Conservation (phyloP, 2,329 filamentous ascomycete genomes). For the Pestalotiopsis fici region DNA sequence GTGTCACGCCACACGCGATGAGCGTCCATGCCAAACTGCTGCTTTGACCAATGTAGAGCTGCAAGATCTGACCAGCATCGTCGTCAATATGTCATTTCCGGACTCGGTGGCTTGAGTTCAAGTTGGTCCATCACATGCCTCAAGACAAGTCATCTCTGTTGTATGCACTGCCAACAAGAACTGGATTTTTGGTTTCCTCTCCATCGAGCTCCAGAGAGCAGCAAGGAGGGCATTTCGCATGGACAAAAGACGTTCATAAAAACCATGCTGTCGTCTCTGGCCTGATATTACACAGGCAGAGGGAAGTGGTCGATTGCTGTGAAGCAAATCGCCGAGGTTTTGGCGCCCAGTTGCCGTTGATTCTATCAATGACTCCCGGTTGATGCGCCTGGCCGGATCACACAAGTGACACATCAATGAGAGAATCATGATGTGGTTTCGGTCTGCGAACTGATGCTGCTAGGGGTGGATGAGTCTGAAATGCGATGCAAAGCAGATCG, state of each 20-base stretch:
- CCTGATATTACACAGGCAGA: conserved; percentile 43
- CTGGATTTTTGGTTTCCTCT: conserved; percentile 91
- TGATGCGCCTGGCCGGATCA: conserved; percentile 61
- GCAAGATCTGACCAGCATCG: conserved; percentile 17
- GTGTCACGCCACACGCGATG: conserved; percentile 22
- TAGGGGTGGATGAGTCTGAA: conserved; percentile 25
- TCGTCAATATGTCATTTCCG: conserved; percentile 23
- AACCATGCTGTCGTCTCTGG: conserved; percentile 70
- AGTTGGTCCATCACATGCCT: conserved; percentile 17
- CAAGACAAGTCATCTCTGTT: conserved; percentile 67
- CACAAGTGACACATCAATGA: conserved; percentile 47
- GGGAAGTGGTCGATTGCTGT: conserved; percentile 38
- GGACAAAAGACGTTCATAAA: conserved; percentile 97
- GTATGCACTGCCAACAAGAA: conserved; percentile 84
- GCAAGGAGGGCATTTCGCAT: conserved; percentile 68
- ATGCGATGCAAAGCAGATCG: conserved; percentile 15
- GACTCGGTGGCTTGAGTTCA: conserved; percentile 27
- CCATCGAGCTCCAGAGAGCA: conserved; percentile 41
- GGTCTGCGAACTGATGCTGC: conserved; percentile 33
- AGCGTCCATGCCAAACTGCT: conserved; percentile 18
- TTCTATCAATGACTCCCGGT: conserved; percentile 45
- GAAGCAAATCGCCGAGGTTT: conserved; percentile 31
- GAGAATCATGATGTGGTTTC: conserved; percentile 41
- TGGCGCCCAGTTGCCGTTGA: conserved; percentile 51
- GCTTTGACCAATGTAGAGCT: conserved; percentile 7